Percentiles rank a stretch among this genome's conserved stretches.
Evolutionary conservation across 495 filamentous ascomycete species (phyloP).

Genomic region (Arthonia radiata): DNA sequence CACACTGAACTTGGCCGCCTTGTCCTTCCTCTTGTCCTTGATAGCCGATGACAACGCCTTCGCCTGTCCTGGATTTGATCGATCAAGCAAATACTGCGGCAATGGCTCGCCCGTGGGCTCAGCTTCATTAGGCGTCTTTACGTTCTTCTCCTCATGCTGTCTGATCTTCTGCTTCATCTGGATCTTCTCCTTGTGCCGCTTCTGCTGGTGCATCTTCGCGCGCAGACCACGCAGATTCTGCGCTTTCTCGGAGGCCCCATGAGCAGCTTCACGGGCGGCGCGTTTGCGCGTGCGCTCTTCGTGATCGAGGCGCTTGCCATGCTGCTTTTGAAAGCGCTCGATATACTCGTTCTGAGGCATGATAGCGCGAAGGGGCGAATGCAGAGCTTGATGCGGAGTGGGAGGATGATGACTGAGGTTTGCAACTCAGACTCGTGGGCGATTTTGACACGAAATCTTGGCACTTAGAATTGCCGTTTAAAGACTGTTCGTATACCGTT

Average conservation of each 20-base stretch:
- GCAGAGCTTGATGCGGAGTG: background rate
- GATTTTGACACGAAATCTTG: no score
- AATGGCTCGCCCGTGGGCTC: conserved; percentile 49
- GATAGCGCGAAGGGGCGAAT: conserved; percentile 7
- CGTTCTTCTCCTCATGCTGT: conserved; percentile 79
- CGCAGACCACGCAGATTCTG: conserved; percentile 78
- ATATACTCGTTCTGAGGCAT: conserved; percentile 93
- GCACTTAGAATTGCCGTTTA: no score
- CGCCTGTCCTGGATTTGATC: conserved; percentile 59
- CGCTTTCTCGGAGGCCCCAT: conserved; percentile 63
- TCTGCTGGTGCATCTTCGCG: conserved; percentile 86
- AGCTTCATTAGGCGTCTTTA: conserved; percentile 63
- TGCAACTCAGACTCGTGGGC: no score
- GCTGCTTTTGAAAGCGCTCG: conserved; percentile 62
- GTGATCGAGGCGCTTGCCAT: conserved; percentile 62
- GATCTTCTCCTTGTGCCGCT: conserved; percentile 91
- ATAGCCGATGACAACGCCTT: conserved; percentile 70
- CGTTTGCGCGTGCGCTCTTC: conserved; percentile 82
- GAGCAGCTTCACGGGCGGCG: conserved; percentile 60
- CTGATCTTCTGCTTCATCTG: conserved; percentile 96
- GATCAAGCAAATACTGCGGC: conserved; percentile 76
- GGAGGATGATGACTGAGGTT: no score
- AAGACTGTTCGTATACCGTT: no score
- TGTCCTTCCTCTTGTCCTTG: conserved; percentile 74
- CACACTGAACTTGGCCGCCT: conserved; percentile 87